A percentile compares a stretch with the other conserved stretches of the same genome.
These are phyloP conservation scores for Coemansia sp. DNA, from an alignment of 192 early-diverging fungal genomes.

Conservation along the genomic window DNA sequence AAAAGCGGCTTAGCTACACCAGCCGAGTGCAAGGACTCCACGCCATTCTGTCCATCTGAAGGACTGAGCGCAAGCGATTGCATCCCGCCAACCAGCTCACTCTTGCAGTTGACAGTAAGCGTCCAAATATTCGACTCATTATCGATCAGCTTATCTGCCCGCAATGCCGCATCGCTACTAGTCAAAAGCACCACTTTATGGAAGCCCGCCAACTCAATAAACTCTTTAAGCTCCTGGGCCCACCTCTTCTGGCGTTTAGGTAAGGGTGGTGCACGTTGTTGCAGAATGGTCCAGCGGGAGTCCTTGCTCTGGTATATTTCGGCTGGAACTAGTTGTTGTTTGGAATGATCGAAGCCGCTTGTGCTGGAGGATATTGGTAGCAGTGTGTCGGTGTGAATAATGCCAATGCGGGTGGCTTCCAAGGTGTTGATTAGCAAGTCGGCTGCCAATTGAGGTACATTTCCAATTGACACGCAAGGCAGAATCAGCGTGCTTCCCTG, in stretches of 20 bases:
- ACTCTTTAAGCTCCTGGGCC: slow-evolving; percentile 56
- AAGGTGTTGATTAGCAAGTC: slow-evolving; percentile 70
- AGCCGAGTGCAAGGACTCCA: slow-evolving; percentile 58
- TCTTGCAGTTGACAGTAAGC: slow-evolving; percentile 52
- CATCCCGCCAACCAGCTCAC: slow-evolving; percentile 31
- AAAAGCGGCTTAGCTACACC: slow-evolving; percentile 61
- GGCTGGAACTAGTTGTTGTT: slow-evolving; percentile 25
- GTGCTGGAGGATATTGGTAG: slow-evolving; percentile 59
- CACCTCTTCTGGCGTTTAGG: slow-evolving; percentile 53
- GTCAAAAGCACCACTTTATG: slow-evolving; percentile 60
- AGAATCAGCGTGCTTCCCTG: slow-evolving; percentile 36
- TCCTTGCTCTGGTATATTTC: slow-evolving; percentile 69
- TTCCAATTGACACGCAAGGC: slow-evolving; percentile 74
- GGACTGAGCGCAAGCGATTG: slow-evolving; percentile 27
- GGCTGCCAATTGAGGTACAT: slow-evolving; percentile 71
- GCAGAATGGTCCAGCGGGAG: slow-evolving; percentile 63
- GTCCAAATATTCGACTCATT: slow-evolving; percentile 50
- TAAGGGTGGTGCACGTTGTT: slow-evolving; percentile 66
- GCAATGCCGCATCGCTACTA: slow-evolving; percentile 65
- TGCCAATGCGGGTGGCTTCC: slow-evolving; percentile 59
- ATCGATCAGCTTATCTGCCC: slow-evolving; percentile 62
- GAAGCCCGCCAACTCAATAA: slow-evolving; percentile 57
- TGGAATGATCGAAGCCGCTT: slow-evolving; percentile 38
- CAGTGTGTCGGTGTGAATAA: slow-evolving; percentile 58
- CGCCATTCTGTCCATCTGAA: slow-evolving; percentile 13